phyloP scores from a whole-genome alignment of 805 yeast species.

The Saccharomycopsis oosterbeekiorum region DNA sequence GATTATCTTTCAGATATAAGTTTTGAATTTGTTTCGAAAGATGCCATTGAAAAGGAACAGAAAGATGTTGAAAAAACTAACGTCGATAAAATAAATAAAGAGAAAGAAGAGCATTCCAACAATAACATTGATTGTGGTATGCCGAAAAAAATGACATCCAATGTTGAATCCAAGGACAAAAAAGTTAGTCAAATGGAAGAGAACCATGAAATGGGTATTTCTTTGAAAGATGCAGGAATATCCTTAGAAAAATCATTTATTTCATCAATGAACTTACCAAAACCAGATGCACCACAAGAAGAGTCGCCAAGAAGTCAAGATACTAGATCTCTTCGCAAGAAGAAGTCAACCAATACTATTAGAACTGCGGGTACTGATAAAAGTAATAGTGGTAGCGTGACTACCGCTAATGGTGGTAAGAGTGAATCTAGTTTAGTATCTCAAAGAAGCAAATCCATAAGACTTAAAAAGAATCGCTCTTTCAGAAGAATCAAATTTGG shows the following conservation, averaged over 20 bases:
- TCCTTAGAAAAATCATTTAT: not conserved
- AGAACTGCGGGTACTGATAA: not conserved
- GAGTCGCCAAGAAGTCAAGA: not conserved
- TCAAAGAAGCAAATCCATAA: not conserved
- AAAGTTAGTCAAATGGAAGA: not conserved
- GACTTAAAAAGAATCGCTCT: not conserved
- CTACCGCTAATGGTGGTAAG: not conserved
- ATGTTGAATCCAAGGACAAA: not conserved
- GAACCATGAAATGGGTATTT: not conserved
- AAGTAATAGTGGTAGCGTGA: not conserved
- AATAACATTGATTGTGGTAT: not conserved
- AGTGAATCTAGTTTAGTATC: not conserved
- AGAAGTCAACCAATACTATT: not conserved
- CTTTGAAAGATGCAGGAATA: not conserved
- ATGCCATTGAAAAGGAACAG: not conserved
- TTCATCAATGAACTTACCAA: not conserved
- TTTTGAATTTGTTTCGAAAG: not conserved
- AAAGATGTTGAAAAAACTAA: not conserved
- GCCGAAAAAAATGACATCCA: not conserved
- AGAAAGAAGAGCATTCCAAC: not conserved
- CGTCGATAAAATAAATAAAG: not conserved
- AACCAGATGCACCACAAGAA: not conserved
- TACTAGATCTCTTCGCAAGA: not conserved
- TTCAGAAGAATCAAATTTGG: not conserved
- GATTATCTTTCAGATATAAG: not conserved